These are phyloP conservation scores for Solanum infundibuliforme DNA, from an alignment of 257 asterid genomes.

Conservation along the genomic window DNA sequence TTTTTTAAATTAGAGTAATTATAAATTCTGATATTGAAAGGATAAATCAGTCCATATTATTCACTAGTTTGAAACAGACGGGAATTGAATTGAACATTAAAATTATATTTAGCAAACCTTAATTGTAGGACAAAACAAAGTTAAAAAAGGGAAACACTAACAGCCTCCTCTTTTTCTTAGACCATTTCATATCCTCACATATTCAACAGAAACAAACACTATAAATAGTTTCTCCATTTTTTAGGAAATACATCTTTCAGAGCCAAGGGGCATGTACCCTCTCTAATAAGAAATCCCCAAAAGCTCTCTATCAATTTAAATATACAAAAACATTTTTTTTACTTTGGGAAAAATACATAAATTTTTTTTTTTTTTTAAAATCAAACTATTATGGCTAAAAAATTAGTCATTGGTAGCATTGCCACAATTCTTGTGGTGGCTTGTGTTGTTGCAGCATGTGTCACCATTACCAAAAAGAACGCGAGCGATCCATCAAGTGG, in stretches of 20 bases:
- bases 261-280: not conserved
- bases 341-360: not conserved
- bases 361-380: too few relatives aligned
- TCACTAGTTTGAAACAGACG: not conserved
- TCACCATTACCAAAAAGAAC: not conserved
- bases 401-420: slow-evolving; percentile 18
- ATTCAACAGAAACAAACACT: not conserved
- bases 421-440: slow-evolving; percentile 51
- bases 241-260: not conserved
- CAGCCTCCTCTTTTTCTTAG: not conserved
- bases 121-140: not conserved
- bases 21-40: not conserved
- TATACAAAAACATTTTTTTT: not conserved
- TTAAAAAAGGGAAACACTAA: not conserved
- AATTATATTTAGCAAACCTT: not conserved
- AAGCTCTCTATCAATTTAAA: not conserved
- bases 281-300: not conserved
- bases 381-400: slow-evolving; percentile 8
- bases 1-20: not conserved
- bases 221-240: not conserved
- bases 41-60: not conserved
- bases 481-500: not conserved
- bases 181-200: not conserved
- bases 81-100: not conserved
- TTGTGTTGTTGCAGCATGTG: slow-evolving; percentile 27